These are phyloP conservation scores for Hansenula anomala DNA, from an alignment of 1,139 yeast genomes.

Conservation along the genomic window DNA sequence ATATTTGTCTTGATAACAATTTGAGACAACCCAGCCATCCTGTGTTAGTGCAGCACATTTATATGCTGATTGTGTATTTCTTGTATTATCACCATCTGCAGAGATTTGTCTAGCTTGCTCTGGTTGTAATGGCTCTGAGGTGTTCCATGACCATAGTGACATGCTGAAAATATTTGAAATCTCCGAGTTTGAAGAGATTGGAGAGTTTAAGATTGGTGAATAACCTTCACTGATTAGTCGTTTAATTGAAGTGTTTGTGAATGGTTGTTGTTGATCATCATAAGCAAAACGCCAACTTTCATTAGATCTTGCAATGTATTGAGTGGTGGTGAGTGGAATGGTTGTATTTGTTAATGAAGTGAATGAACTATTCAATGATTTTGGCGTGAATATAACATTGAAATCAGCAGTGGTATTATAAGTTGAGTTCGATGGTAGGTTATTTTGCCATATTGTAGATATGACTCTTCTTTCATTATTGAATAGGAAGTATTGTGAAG, in stretches of 20 bases:
- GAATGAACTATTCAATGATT: conserved; percentile 12
- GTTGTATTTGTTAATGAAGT: conserved; percentile 5
- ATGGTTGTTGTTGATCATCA: conserved; percentile 29
- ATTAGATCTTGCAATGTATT: conserved; percentile 11
- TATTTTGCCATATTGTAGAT: conserved; percentile 14
- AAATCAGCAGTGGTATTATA: conserved; percentile 12
- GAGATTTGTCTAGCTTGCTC: conserved; percentile 10
- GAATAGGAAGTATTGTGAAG: conserved; percentile 39
- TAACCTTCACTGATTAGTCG: conserved; percentile 48
- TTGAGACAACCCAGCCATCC: conserved; percentile 53
- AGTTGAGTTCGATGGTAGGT: conserved; percentile 13
- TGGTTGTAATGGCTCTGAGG: conserved; percentile 41
- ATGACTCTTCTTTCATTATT: conserved; percentile 36
- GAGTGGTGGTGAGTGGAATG: too few species aligned
- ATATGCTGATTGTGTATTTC: conserved; percentile 34
- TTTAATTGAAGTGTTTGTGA: conserved; percentile 29
- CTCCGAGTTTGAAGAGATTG: conserved; percentile 24
- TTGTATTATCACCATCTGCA: conserved; percentile 10
- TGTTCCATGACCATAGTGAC: conserved; percentile 71
- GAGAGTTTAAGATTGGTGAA: conserved; percentile 51
- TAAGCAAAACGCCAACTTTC: conserved; percentile 35
- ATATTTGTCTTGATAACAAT: conserved; percentile 53
- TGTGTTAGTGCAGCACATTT: conserved; percentile 55
- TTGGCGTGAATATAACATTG: conserved; percentile 7
- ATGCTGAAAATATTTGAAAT: conserved; percentile 27